Percentiles rank a stretch among this genome's conserved stretches.
Evolutionary conservation across 179 eudicot genomes (phyloP).

Genomic region (Spergularia azorica): DNA sequence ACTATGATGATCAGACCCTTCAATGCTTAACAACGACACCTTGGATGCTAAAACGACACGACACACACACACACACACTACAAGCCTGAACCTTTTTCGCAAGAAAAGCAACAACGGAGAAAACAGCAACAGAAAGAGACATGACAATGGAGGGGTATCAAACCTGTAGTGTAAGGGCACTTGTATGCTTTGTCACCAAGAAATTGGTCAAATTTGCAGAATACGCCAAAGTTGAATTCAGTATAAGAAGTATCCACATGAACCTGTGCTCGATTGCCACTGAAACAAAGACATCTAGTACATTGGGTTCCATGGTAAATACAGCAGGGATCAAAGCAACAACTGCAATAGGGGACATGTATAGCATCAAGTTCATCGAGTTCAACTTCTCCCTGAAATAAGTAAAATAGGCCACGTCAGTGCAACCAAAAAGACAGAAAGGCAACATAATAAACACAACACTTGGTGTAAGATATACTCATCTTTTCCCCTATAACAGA

Average conservation of each 20-base stretch:
- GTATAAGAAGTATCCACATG: constrained; percentile 67
- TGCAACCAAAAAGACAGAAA: background rate
- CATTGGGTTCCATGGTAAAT: constrained; percentile 77
- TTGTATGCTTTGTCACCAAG: constrained; percentile 93
- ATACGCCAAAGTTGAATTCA: constrained; percentile 84
- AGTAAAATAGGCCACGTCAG: constrained; percentile 18
- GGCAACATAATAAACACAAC: background rate
- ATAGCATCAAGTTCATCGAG: constrained; percentile 93
- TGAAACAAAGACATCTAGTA: constrained; percentile 49
- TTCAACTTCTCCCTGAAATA: constrained; percentile 84
- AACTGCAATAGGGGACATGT: constrained; percentile 93
- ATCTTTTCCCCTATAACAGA: background rate
- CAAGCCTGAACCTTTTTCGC: too few species aligned
- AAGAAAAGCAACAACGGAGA: background rate
- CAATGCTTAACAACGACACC: too few species aligned
- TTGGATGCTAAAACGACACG: too few species aligned
- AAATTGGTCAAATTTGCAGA: constrained; percentile 90
- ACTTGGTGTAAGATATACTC: background rate
- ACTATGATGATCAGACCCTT: too few species aligned
- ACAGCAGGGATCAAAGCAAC: constrained; percentile 76
- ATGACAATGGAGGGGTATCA: constrained; percentile 11
- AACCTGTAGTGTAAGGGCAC: constrained; percentile 96
- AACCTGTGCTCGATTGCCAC: constrained; percentile 58
- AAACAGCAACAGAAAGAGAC: constrained; percentile 11
- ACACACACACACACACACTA: too few species aligned